Percentiles rank a stretch among this genome's conserved stretches.
These are phyloP conservation scores for Sideroxylon spinosum DNA, from an alignment of 179 eudicot genomes.

Conservation along the genomic window DNA sequence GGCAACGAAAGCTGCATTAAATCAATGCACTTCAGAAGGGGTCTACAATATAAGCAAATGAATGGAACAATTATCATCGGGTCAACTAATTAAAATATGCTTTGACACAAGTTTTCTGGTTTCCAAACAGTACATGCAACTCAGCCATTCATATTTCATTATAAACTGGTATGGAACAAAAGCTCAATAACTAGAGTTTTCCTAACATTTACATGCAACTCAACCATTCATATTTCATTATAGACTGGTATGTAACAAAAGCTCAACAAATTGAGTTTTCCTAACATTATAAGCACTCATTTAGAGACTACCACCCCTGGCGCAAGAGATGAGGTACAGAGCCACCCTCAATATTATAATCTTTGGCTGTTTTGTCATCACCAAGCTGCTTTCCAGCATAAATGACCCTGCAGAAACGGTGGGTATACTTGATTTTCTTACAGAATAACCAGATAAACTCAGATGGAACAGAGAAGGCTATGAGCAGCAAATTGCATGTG, in stretches of 20 bases:
- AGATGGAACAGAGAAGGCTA: not conserved
- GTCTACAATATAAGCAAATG: not conserved
- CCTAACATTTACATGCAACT: no score
- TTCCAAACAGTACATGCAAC: not conserved
- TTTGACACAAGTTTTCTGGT: not conserved
- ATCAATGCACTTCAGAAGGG: not conserved
- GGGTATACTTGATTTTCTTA: not conserved
- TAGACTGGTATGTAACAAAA: not conserved
- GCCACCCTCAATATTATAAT: slow-evolving; percentile 43
- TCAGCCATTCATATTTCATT: not conserved
- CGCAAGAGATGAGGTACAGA: slow-evolving; percentile 49
- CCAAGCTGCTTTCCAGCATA: slow-evolving; percentile 51
- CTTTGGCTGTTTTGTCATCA: slow-evolving; percentile 48
- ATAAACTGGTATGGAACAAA: not conserved
- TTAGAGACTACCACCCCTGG: slow-evolving; percentile 34
- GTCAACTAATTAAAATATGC: not conserved
- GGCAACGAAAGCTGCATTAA: not conserved
- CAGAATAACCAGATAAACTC: not conserved
- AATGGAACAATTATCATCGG: not conserved
- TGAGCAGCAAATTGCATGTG: not conserved
- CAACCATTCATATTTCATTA: not conserved
- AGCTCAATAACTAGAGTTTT: not conserved
- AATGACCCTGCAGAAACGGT: slow-evolving; percentile 29
- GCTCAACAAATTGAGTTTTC: not conserved
- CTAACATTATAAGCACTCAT: not conserved